Base-by-base conservation (phyloP, 2,329 filamentous ascomycete species). In the Pestalotiopsis sp. region DNA sequence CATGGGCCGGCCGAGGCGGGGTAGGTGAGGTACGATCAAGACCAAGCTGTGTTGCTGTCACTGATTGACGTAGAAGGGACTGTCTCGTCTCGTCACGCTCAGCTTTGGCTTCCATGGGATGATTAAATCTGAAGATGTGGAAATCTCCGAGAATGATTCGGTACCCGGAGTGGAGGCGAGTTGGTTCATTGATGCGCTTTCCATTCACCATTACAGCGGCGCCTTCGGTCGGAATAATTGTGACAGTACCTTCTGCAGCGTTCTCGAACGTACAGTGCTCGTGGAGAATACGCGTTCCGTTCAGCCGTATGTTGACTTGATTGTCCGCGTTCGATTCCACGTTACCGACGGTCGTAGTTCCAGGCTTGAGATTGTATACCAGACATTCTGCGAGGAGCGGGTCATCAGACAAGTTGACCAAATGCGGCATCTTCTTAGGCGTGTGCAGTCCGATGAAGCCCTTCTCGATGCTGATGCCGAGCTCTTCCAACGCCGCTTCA, bases 121-220 rank as follows among this genome's bases (percentile, higher is more conserved):
- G 95, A 76, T 98, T 99, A 84, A 99, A 99, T 68, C 96, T 88
- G 82, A 99, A 98, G 70, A 99, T 99, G 79, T 99, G 96, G 75
- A 99, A 99, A 80, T 99, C 96, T 56, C 96, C 96, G 11, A 99
- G 85, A 71, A 99, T 99, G 66, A 99, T 93, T 70, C 96, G 92
- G 78, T 95, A 97, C 5, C 96, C 96, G 75, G 95, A 98, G 77
- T 95, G 92, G 58, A 99, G 85, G 72, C 94, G 89, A 73, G 92
- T 94, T 1, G 95, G 91, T 75, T 95, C 94, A 66, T 94, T 90
- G 66, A 98, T 93, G 20, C 95, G 92, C 72, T 95, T 89, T 68
- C 96, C 96, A 76, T 99, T 99, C 66, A 99, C 94, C 96, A 99
- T 99, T 68, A 99, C 93, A 12, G 95, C 94, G 1, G 96, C 96